A percentile compares a stretch with the other conserved stretches of the same genome.
phyloP scores from a whole-genome alignment of 2,329 filamentous ascomycete genomes.

The Alternaria sp. region DNA sequence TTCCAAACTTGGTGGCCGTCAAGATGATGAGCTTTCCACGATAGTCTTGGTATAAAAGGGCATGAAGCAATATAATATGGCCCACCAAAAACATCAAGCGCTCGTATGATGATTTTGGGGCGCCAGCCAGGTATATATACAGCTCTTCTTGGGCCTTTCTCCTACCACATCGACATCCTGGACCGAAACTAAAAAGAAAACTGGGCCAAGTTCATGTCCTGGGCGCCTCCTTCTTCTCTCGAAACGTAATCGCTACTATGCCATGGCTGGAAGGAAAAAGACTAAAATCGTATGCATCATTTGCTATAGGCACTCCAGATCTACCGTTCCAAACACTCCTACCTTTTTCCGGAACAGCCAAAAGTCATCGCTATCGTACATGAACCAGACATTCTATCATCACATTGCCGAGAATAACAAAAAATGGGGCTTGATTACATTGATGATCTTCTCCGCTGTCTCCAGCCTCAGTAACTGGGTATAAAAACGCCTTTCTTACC shows the following conservation, averaged over 20 bases:
- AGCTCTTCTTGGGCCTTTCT: not conserved
- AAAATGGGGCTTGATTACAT: not conserved
- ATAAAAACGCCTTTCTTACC: not conserved
- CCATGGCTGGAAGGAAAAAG: not conserved
- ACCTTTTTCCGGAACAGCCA: not conserved
- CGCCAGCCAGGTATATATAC: not conserved
- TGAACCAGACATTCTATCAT: fast-evolving
- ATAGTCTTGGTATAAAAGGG: not conserved
- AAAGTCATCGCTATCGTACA: not conserved
- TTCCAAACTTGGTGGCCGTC: not conserved
- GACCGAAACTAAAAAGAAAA: fast-evolving
- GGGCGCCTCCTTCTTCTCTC: not conserved
- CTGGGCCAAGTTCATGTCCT: not conserved
- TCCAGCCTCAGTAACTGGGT: not conserved
- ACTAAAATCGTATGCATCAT: not conserved
- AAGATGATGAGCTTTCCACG: not conserved
- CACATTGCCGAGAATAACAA: fast-evolving
- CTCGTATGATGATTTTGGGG: not conserved
- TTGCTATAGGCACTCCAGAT: not conserved
- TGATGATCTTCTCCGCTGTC: not conserved
- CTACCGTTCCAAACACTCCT: not conserved
- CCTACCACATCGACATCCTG: not conserved
- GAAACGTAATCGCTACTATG: not conserved
- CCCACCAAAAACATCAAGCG: fast-evolving
- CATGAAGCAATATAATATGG: not conserved